Conservation (phyloP, 139 green algal genomes). For the Klebsormidium nitens region DNA sequence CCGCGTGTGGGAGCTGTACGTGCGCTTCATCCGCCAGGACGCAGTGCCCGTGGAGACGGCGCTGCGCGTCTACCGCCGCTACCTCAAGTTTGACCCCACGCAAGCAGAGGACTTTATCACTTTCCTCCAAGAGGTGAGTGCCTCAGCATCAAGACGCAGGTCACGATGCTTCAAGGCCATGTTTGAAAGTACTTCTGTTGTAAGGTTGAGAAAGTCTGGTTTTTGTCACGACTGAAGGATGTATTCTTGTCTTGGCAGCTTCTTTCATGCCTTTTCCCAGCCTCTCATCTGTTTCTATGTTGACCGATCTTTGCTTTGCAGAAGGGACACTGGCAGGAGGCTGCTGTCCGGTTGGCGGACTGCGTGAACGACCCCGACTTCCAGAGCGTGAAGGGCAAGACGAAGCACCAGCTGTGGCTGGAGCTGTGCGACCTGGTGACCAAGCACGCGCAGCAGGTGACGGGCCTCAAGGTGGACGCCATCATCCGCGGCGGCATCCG, state of each 20-base stretch:
- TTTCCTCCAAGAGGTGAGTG: too few relatives aligned
- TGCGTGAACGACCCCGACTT: conserved; percentile 56
- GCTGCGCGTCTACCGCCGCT: conserved; percentile 88
- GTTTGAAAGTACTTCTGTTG: too few relatives aligned
- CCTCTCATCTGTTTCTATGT: too few relatives aligned
- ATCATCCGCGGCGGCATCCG: conserved; percentile 74
- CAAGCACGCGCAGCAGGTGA: conserved; percentile 69
- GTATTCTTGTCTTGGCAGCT: too few relatives aligned
- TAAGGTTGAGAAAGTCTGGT: too few relatives aligned
- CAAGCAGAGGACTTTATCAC: conserved; percentile 94
- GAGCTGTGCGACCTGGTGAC: conserved; percentile 93
- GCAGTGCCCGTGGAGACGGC: conserved; percentile 85
- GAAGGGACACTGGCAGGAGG: conserved; percentile 56
- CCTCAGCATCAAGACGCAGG: too few relatives aligned
- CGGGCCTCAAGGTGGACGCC: conserved; percentile 60
- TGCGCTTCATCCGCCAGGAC: conserved; percentile 55
- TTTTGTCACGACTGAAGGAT: too few relatives aligned
- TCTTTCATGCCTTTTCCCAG: too few relatives aligned
- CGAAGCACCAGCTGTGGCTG: conserved; percentile 94
- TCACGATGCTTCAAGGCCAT: too few relatives aligned
- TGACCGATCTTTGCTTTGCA: too few relatives aligned
- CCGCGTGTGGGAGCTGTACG: conserved; percentile 88
- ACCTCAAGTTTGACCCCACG: conserved; percentile 91
- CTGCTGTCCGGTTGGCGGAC: conserved; percentile 36
- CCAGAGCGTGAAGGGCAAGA: conserved; percentile 83